Percentiles rank a stretch among this genome's conserved stretches.
Evolutionary conservation across 306 rosid species (phyloP).

Genomic region (Myrica gale): DNA sequence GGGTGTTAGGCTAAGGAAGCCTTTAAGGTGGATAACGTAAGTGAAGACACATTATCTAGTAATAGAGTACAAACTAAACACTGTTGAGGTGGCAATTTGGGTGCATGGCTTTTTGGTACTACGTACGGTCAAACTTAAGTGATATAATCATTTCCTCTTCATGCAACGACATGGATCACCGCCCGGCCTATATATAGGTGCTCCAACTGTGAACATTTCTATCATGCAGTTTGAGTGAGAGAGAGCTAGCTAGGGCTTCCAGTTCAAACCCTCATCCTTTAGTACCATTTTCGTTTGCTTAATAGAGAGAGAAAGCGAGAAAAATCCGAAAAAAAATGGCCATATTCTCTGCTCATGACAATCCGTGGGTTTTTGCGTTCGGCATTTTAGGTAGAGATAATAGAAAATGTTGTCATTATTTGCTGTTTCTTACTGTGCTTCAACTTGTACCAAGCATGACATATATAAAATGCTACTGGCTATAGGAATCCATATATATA

Average conservation of each 20-base stretch:
- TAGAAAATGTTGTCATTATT: not conserved
- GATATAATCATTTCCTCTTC: constrained; percentile 8
- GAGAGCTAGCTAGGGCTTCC: constrained; percentile 22
- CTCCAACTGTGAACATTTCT: constrained; percentile 25
- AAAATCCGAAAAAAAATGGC: constrained; percentile 21
- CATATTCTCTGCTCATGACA: constrained; percentile 18
- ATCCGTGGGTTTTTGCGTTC: constrained; percentile 44
- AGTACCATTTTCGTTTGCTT: not conserved
- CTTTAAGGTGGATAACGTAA: no score
- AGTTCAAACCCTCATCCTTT: constrained; percentile 26
- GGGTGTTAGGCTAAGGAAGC: no score
- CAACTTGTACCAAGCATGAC: no score
- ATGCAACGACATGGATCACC: constrained; percentile 26
- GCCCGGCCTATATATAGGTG: constrained; percentile 47
- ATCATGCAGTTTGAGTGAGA: constrained; percentile 33
- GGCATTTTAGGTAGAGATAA: constrained; percentile 63
- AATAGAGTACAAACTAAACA: not conserved
- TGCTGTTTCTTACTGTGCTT: not conserved
- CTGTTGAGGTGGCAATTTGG: constrained; percentile 41
- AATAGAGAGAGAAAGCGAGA: constrained; percentile 2
- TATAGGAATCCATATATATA: no score
- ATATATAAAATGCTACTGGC: no score
- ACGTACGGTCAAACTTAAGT: constrained; percentile 11
- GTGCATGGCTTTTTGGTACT: constrained; percentile 34
- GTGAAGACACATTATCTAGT: no score